Base-by-base conservation (phyloP, 225 moss, liverwort and hornwort species). In the Straminergon stramineum region DNA sequence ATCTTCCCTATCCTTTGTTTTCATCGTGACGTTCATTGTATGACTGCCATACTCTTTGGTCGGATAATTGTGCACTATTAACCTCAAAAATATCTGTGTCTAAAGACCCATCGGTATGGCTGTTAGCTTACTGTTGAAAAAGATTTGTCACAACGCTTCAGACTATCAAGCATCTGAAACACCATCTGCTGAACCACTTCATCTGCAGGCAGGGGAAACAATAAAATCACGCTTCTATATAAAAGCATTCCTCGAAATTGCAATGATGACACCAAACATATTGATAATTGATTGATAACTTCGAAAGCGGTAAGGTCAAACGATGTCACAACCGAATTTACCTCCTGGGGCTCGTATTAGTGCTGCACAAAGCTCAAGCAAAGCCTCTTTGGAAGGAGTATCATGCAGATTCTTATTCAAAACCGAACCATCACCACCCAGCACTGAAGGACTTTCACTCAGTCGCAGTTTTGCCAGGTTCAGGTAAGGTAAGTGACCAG, bases 321-420 rank as follows among this genome's bases (percentile, higher is more conserved):
- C 32, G 52, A 37, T 69, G 13, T 63, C 34, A 56, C 5, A 57
- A 37, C 18, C 4, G 28, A 84, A 43, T 9, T 80, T 90, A 95
- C 95, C 95, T 92, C 95, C 95, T 66, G 95, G 95, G 9, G 95
- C 93, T 53, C 95, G 95, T 52, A 94, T 92, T 7, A 95, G 89
- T 45, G 95, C 95, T 56, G 93, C 95, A 85, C 93, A 93, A 66
- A 95, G 89, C 64, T 95, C 95, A 55, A 95, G 87, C 76, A 95
- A 60, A 62, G 95, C 92, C 83, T 94, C 93, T 84, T 93, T 93
- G 53, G 93, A 93, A 82, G 94, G 94, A 81, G 87, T 87, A 22
- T 92, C 87, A 64, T 91, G 90, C 64, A 88, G 16, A n/a, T 57
- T 89, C 84, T 92, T 93, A 67, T 88, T 90, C 74, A 83, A 31